Evolutionary conservation across 2,329 filamentous ascomycete genomes (phyloP).

Genomic region (Drechslera avenae): DNA sequence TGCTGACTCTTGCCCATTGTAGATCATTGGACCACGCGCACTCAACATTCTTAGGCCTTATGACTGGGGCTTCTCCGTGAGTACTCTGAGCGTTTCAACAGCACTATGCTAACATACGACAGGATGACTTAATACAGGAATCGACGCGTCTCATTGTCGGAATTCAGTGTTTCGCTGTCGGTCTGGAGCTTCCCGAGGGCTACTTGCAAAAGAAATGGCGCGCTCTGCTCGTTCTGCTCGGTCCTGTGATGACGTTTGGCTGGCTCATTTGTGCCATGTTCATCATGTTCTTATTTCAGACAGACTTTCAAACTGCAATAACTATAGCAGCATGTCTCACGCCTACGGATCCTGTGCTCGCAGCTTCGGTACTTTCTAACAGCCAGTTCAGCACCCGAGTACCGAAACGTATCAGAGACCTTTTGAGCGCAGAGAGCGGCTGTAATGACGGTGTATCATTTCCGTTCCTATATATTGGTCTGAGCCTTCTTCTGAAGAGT

Average conservation of each 20-base stretch:
- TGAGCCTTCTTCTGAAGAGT: constrained; percentile 52
- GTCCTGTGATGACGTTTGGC: constrained; percentile 58
- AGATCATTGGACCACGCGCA: constrained; percentile 49
- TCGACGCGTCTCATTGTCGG: constrained; percentile 54
- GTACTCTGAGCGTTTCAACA: neutral
- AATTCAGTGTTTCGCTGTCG: constrained; percentile 49
- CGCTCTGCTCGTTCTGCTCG: constrained; percentile 56
- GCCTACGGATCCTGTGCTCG: constrained; percentile 62
- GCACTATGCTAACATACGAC: constrained; percentile 20
- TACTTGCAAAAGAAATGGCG: constrained; percentile 60
- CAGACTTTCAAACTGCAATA: constrained; percentile 53
- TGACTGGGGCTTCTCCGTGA: constrained; percentile 45
- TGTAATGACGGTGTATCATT: constrained; percentile 63
- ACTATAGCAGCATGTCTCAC: constrained; percentile 61
- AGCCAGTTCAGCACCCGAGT: constrained; percentile 59
- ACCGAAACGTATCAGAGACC: constrained; percentile 57
- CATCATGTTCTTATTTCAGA: constrained; percentile 54
- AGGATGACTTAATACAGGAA: constrained; percentile 50
- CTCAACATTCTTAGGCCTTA: constrained; percentile 49
- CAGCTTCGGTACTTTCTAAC: constrained; percentile 59
- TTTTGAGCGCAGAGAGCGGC: constrained; percentile 60
- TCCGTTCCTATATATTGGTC: constrained; percentile 61
- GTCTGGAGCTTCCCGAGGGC: constrained; percentile 47
- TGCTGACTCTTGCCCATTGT: neutral
- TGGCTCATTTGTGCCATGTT: constrained; percentile 57